Evolutionary conservation across 2,329 filamentous ascomycete species (phyloP).

Genomic region (Beauveria pseudobassiana): DNA sequence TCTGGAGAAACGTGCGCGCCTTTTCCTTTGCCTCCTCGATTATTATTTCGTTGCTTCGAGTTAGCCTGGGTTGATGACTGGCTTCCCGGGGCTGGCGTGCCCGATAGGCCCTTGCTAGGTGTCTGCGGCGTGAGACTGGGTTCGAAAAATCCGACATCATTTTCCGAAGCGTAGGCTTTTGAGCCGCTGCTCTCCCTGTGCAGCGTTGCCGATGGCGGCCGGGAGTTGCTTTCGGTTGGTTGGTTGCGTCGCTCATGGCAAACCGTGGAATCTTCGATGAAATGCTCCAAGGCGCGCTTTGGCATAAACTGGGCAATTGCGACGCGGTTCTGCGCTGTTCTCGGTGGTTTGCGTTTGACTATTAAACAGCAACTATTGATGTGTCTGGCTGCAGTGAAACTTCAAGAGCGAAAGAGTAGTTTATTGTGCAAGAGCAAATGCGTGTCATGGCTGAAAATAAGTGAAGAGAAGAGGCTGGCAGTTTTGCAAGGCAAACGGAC

Average conservation of each 20-base stretch:
- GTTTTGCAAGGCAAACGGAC: slow-evolving; percentile 3
- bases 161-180: slow-evolving; percentile 53
- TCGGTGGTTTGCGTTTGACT: background rate
- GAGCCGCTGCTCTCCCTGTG: slow-evolving; percentile 32
- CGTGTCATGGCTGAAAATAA: slow-evolving; percentile 7
- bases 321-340: background rate
- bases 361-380: background rate
- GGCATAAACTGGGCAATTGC: background rate
- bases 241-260: slow-evolving; percentile 27
- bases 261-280: background rate
- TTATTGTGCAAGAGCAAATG: background rate
- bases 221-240: slow-evolving; percentile 27
- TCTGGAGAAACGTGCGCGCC: slow-evolving; percentile 31
- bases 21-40: slow-evolving; percentile 24
- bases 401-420: background rate
- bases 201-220: slow-evolving; percentile 32
- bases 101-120: slow-evolving; percentile 35
- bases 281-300: background rate
- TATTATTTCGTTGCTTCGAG: slow-evolving; percentile 23
- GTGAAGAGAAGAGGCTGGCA: slow-evolving; percentile 1
- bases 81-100: slow-evolving; percentile 25
- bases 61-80: slow-evolving; percentile 18
- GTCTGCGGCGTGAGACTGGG: slow-evolving; percentile 35
- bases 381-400: background rate
- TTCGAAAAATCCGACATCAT: slow-evolving; percentile 33